A percentile compares a stretch with the other conserved stretches of the same genome.
phyloP scores from a whole-genome alignment of 352 stramenopile genomes.

The Phytophthora ohioensis region DNA sequence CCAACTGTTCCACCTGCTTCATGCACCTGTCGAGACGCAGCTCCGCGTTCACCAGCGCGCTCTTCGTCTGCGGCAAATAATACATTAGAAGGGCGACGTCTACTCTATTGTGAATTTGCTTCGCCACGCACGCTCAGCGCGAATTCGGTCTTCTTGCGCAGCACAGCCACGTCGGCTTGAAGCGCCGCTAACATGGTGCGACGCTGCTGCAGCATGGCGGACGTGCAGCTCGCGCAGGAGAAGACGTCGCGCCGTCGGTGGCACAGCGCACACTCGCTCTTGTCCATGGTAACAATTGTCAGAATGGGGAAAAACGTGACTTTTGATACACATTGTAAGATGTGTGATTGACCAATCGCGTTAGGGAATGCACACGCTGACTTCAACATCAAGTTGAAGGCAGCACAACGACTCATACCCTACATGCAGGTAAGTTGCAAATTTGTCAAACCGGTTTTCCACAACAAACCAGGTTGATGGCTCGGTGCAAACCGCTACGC shows the following conservation, averaged over 20 bases:
- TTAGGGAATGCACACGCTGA: no score
- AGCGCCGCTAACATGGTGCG: constrained; percentile 78
- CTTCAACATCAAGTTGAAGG: no score
- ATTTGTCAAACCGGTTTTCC: no score
- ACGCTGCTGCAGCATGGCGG: constrained; percentile 75
- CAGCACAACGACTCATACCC: no score
- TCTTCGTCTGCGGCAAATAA: constrained; percentile 51
- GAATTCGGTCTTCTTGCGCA: constrained; percentile 82
- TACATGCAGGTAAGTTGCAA: no score
- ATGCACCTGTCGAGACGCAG: constrained; percentile 56
- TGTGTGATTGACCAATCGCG: no score
- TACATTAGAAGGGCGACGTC: constrained; percentile 1
- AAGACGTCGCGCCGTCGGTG: constrained; percentile 55
- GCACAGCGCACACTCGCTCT: constrained; percentile 72
- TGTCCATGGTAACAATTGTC: constrained; percentile 40
- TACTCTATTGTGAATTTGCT: constrained; percentile 10
- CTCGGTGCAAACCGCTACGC: no score
- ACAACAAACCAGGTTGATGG: no score
- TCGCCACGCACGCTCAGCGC: constrained; percentile 58
- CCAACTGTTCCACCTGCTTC: constrained; percentile 63
- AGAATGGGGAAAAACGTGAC: background rate
- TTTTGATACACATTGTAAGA: background rate
- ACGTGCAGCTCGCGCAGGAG: constrained; percentile 72
- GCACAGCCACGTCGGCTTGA: constrained; percentile 79
- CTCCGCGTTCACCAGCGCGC: constrained; percentile 59